Base-by-base conservation (phyloP, 352 stramenopile genomes). In the Phytophthora fragariaefolia region DNA sequence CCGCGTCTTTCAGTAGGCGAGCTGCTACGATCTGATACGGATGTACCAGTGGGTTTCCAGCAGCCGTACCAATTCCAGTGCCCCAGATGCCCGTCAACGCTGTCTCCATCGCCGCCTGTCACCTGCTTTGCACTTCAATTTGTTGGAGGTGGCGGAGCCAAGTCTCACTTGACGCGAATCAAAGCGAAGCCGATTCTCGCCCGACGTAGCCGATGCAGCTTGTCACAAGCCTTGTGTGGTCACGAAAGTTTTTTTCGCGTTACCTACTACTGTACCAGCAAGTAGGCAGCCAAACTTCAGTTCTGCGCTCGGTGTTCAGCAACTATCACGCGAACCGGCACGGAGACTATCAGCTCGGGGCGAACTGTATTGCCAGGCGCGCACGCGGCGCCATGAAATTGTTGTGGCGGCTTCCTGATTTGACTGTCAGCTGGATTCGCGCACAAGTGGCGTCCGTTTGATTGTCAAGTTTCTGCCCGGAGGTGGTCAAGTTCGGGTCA, bases 351-450 rank as follows among this genome's bases (percentile, higher is more conserved):
- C 28, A 26, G 30, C 6, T 10, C 13, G 32, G 36, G n/a, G 18
- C 26, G 36, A 34, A 36, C 13, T 13, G 20, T 49, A 18, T 36
- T 22, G 17, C 40, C 24, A 15, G 10, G 20, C 28, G 54, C 17
- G 18, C 24, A 13, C 54, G 38, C 46, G 26, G 17, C 34, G n/a
- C 50, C 49, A 67, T 12, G 51, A 56, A 51, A 45, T 49, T 45
- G 34, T 34, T 47, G 54, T 63, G 67, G 12, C 22, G 22, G 36
- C 23, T 48, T 61, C 64, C 63, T 72, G 56, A 69, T 64, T 50
- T 50, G 13, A 15, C 15, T 23, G 43, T 59, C 61, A 58, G 61
- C 42, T 74, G 43, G 42, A 59, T 74, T 53, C 30, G 32, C 40
- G 48, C 36, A 18, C 36, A 45, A 45, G 36, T n/a, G 18, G 36